A percentile compares a stretch with the other conserved stretches of the same genome.
Conservation (phyloP, 2,329 filamentous ascomycete species). For the Periglandula ipomoeae region DNA sequence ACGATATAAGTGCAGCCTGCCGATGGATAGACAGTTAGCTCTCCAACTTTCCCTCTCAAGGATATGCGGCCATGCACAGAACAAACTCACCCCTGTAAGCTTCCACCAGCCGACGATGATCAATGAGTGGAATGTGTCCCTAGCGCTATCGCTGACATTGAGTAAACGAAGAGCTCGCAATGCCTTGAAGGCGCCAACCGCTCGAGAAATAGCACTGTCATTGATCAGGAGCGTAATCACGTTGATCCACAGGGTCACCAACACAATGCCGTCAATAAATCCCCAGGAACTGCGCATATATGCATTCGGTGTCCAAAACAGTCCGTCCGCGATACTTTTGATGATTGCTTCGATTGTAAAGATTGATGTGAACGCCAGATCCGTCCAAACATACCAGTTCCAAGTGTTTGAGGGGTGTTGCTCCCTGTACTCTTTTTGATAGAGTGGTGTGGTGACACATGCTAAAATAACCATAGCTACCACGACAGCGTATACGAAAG, state of each 20-base stretch:
- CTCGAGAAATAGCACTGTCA: slow-evolving; percentile 77
- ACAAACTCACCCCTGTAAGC: slow-evolving; percentile 61
- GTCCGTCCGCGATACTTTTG: slow-evolving; percentile 90
- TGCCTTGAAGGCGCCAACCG: slow-evolving; percentile 94
- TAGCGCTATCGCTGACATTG: slow-evolving; percentile 91
- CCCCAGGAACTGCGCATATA: slow-evolving; percentile 97
- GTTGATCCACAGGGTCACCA: slow-evolving; percentile 93
- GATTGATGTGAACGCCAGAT: slow-evolving; percentile 77
- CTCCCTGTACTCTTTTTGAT: slow-evolving; percentile 78
- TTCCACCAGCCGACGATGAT: slow-evolving; percentile 94
- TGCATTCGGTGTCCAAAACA: slow-evolving; percentile 94
- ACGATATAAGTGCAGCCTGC: slow-evolving; percentile 77
- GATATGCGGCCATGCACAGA: background rate
- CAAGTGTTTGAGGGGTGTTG: slow-evolving; percentile 47
- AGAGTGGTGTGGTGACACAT: slow-evolving; percentile 88
- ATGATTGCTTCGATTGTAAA: slow-evolving; percentile 82
- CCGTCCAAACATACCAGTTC: slow-evolving; percentile 95
- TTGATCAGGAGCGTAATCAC: slow-evolving; percentile 74
- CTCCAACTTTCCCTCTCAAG: background rate
- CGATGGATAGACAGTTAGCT: slow-evolving; percentile 10
- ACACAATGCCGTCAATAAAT: slow-evolving; percentile 83
- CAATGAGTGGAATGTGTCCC: slow-evolving; percentile 93
- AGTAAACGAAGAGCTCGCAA: slow-evolving; percentile 82
- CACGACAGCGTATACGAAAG: slow-evolving; percentile 87
- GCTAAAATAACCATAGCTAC: slow-evolving; percentile 97